phyloP scores from a whole-genome alignment of 192 early-diverging fungal genomes.

The Mortierella alpina region DNA sequence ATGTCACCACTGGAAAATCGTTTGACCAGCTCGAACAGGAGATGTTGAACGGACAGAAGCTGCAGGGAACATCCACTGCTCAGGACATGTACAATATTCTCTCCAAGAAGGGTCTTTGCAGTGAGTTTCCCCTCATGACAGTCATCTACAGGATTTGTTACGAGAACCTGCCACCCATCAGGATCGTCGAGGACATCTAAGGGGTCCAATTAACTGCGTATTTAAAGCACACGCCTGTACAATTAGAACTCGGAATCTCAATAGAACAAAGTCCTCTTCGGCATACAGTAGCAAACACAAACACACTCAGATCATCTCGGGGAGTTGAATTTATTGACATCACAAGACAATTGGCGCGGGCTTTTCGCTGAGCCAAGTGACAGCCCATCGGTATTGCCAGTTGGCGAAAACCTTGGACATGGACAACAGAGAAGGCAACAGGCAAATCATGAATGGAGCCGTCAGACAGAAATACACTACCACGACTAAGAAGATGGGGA shows the following conservation, averaged over 20 bases:
- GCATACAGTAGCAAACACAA: neutral
- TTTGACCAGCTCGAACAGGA: conserved; percentile 93
- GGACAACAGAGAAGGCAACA: conserved; percentile 23
- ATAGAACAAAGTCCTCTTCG: too few species aligned
- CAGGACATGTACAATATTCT: conserved; percentile 89
- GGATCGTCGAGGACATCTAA: conserved; percentile 76
- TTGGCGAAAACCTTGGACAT: conserved; percentile 29
- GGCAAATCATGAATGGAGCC: conserved; percentile 34
- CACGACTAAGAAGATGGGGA: conserved; percentile 8
- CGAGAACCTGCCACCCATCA: conserved; percentile 73
- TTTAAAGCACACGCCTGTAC: too few species aligned
- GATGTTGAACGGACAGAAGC: conserved; percentile 95
- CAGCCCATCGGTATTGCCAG: conserved; percentile 48
- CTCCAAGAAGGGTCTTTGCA: conserved; percentile 57
- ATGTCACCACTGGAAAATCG: conserved; percentile 91
- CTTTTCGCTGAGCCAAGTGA: conserved; percentile 42
- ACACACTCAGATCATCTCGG: neutral
- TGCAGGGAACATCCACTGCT: conserved; percentile 94
- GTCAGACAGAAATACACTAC: conserved; percentile 7
- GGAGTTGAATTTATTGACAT: neutral
- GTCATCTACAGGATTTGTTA: conserved; percentile 94
- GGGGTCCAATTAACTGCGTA: neutral
- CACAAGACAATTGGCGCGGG: conserved; percentile 31
- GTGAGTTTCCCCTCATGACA: conserved; percentile 90
- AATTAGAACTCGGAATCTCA: too few species aligned